phyloP scores from a whole-genome alignment of 352 stramenopile genomes.

The Phytophthora meadii region DNA sequence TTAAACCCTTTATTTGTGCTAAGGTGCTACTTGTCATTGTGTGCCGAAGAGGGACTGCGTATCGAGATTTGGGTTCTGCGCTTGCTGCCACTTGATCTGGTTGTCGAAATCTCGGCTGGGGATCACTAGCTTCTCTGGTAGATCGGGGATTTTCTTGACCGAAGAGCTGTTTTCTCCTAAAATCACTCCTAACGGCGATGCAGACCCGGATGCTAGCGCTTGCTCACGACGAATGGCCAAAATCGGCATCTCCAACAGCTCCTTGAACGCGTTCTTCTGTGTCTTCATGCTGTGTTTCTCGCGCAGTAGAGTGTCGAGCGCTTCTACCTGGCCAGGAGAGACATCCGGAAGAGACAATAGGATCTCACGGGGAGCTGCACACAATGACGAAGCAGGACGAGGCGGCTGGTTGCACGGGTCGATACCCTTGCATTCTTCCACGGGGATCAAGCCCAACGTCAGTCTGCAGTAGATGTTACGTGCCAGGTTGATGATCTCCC shows the following conservation, averaged over 20 bases:
- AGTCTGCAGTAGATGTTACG: conserved; percentile 85
- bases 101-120: conserved; percentile 58
- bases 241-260: conserved; percentile 76
- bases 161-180: conserved; percentile 34
- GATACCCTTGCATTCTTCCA: conserved; percentile 85
- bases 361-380: conserved; percentile 54
- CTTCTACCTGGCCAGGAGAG: conserved; percentile 44
- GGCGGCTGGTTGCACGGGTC: conserved; percentile 81
- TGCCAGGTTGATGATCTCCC: conserved; percentile 85
- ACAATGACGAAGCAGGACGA: conserved; percentile 53
- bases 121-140: conserved; percentile 74
- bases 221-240: conserved; percentile 54
- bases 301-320: conserved; percentile 60
- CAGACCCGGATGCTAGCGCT: conserved; percentile 36
- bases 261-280: conserved; percentile 86
- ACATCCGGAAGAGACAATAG: conserved; percentile 69
- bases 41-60: conserved; percentile 58
- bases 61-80: conserved; percentile 56
- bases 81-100: conserved; percentile 54
- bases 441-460: conserved; percentile 63
- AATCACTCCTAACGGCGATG: conserved; percentile 42
- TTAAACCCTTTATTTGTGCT: conserved; percentile 12
- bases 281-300: conserved; percentile 84
- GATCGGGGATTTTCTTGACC: conserved; percentile 64
- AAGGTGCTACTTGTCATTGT: conserved; percentile 22